Evolutionary conservation across 2,329 filamentous ascomycete genomes (phyloP), one percentile per base, ranked within the genome.

Genomic region (Ophiosphaerella narmari): DNA sequence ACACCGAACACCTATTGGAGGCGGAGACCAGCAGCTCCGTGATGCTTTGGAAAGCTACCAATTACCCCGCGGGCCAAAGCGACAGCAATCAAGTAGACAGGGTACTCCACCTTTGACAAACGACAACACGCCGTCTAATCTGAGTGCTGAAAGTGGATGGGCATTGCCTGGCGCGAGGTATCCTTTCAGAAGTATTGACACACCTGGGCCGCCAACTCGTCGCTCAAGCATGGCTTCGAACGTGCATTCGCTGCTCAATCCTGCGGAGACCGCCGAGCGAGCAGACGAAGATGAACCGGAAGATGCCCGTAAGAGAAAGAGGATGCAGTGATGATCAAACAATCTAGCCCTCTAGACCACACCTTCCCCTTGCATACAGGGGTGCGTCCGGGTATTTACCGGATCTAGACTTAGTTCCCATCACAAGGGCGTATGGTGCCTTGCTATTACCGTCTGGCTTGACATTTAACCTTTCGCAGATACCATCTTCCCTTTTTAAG

Each of bases 171-270:
- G 80, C 32, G 70, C 78, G 7, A 71, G 76, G 38, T 81, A 75
- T 48, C 75, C 78, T 0, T 78, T 78, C 63, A 76, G 75, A 74
- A 71, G 73, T 16, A 71, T 79, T 39, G 79, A 81, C 46, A 80
- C 77, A 34, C 77, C 80, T 4, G 81, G 78, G 0, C 85, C 86
- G 3, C 83, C 84, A n/a, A 88, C 86, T 7, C 75, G 86, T 46
- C 78, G 86, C 52, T 86, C 84, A 23, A 88, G 86, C 63, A 88
- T 89, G 86, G 86, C 86, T 6, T 87, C 85, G 59, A 88, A 86
- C 59, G 82, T 87, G 18, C 84, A 87, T 66, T 85, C 81, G 5
- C 71, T 89, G 21, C 77, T 89, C 1, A 89, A 89, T 59, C 86
- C 86, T 5, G 84, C 86, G 12, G 85, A 87, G 58, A 88, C 86